Evolutionary conservation across 2,329 filamentous ascomycete genomes (phyloP).

Genomic region (Pseudogymnoascus sp.): DNA sequence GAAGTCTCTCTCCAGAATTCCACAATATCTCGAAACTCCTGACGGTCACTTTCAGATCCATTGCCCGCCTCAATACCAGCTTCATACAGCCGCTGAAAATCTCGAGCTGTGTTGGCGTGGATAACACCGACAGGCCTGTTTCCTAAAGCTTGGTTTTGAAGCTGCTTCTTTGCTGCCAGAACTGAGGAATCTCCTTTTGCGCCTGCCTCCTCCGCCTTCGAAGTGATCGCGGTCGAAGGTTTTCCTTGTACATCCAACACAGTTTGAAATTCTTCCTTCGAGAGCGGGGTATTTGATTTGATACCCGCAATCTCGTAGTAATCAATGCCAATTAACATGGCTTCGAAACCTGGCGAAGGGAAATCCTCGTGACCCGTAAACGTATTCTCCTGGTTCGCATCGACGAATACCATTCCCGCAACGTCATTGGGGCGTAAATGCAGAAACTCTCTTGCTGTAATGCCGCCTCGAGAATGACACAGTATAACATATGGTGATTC

Average conservation of each 20-base stretch:
- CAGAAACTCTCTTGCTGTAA: conserved; percentile 16
- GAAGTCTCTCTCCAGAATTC: conserved; percentile 3
- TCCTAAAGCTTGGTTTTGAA: conserved; percentile 15
- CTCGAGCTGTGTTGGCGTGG: conserved; percentile 10
- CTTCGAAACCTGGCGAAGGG: not conserved
- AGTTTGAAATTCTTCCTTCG: conserved; percentile 8
- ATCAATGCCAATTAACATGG: conserved; percentile 10
- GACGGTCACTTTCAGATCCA: conserved; percentile 14
- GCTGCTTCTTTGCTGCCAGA: conserved; percentile 17
- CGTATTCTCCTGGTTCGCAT: conserved; percentile 15
- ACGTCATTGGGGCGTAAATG: conserved; percentile 15
- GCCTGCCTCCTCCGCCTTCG: conserved; percentile 12
- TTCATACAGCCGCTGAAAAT: conserved; percentile 16
- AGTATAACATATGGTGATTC: conserved; percentile 15
- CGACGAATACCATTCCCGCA: conserved; percentile 18
- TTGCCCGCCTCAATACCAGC: conserved; percentile 15
- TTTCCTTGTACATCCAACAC: conserved; percentile 1
- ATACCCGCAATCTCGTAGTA: conserved; percentile 4
- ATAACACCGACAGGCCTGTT: conserved; percentile 16
- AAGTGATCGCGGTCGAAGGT: conserved; percentile 1
- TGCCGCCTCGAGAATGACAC: conserved; percentile 17
- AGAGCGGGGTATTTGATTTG: conserved; percentile 9
- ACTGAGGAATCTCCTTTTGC: not conserved
- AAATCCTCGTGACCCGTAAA: conserved; percentile 8
- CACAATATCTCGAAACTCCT: conserved; percentile 6